Conservation (phyloP, 345 rosid species). For the Heritiera littoralis region DNA sequence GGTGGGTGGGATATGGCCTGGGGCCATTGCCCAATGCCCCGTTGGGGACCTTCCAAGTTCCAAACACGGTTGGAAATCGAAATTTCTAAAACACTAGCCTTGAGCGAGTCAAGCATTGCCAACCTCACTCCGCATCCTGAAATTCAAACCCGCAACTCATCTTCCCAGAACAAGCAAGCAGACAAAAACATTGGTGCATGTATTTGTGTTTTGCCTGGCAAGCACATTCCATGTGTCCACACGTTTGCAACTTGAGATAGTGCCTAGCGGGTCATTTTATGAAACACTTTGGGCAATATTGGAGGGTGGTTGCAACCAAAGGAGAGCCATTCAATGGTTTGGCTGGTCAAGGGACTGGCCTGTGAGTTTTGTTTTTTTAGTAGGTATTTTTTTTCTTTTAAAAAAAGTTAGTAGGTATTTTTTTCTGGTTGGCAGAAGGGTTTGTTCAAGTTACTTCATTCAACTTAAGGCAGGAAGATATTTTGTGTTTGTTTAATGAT, state of each 20-base stretch:
- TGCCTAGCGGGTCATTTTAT: not conserved
- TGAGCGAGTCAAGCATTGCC: not conserved
- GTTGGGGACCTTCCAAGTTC: too few species aligned
- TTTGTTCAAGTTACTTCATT: not conserved
- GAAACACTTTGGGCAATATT: not conserved
- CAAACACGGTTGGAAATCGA: not conserved
- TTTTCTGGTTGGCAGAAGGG: not conserved
- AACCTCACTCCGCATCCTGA: not conserved
- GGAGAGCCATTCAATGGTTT: not conserved
- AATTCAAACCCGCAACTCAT: not conserved
- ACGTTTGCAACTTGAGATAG: not conserved
- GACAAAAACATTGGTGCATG: not conserved
- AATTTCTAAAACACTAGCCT: not conserved
- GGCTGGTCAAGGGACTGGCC: not conserved
- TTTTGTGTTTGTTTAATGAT: constrained; percentile 14
- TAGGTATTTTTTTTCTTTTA: not conserved
- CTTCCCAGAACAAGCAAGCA: not conserved
- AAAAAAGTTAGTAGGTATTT: not conserved
- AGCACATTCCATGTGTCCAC: not conserved
- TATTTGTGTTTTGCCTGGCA: not conserved
- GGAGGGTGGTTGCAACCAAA: constrained; percentile 6
- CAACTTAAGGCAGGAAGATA: constrained; percentile 1
- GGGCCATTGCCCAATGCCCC: not conserved
- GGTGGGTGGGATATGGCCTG: not conserved
- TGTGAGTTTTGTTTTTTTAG: not conserved